phyloP scores from a whole-genome alignment of 441 rosid genomes.

The Adansonia madagascariensis region DNA sequence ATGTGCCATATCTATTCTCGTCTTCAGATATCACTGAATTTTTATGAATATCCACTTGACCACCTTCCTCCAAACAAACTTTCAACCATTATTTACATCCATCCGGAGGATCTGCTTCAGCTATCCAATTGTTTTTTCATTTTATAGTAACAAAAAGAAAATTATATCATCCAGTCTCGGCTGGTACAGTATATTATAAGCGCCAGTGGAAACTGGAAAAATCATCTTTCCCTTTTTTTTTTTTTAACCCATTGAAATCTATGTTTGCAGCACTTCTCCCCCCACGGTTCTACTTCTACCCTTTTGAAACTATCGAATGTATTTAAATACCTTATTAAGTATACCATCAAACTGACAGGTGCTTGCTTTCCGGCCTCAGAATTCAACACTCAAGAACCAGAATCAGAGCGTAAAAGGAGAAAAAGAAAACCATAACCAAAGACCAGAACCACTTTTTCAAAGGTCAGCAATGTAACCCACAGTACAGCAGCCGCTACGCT shows the following conservation, averaged over 20 bases:
- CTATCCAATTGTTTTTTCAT: not conserved
- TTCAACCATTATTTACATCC: not conserved
- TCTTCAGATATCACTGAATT: too few species aligned
- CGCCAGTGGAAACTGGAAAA: not conserved
- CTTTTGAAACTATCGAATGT: not conserved
- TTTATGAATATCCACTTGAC: too few species aligned
- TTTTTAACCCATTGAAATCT: not conserved
- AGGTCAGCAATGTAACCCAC: not conserved
- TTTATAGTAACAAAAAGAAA: not conserved
- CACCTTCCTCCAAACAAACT: not conserved
- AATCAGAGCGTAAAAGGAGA: not conserved
- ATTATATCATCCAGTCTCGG: not conserved
- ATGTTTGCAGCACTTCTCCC: not conserved
- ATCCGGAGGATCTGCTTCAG: not conserved
- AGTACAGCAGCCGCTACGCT: not conserved
- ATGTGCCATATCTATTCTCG: too few species aligned
- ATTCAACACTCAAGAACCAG: not conserved
- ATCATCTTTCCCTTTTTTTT: not conserved
- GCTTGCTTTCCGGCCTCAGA: not conserved
- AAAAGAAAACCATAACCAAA: not conserved
- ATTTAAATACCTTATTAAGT: not conserved
- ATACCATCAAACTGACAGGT: not conserved
- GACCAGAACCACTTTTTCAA: constrained; percentile 6
- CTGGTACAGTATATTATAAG: not conserved
- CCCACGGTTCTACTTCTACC: not conserved